Conservation (phyloP, 1,139 yeast genomes). For the Scheffersomyces insectosa region DNA sequence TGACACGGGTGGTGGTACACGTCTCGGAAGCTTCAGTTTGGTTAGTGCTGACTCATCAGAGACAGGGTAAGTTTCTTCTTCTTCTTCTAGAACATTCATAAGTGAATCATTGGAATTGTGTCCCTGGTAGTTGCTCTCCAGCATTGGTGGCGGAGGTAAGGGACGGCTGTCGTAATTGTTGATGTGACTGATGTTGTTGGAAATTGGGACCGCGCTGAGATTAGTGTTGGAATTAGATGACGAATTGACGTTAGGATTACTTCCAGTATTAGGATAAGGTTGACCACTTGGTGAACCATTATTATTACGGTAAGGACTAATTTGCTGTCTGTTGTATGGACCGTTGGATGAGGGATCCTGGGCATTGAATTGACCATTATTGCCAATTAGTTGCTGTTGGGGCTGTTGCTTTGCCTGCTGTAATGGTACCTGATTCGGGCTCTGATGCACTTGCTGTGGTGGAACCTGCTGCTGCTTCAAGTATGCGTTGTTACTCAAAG, state of each 20-base stretch:
- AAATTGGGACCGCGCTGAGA: not conserved
- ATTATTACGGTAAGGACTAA: not conserved
- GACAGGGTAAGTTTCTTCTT: constrained; percentile 24
- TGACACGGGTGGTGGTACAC: constrained; percentile 3
- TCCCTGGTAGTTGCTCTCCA: constrained; percentile 4
- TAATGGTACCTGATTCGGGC: too few relatives aligned
- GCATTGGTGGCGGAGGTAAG: too few relatives aligned
- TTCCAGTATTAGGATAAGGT: not conserved
- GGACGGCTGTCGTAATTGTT: too few relatives aligned
- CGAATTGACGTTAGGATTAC: constrained; percentile 3
- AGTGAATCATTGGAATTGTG: constrained; percentile 38
- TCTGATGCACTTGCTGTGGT: too few relatives aligned
- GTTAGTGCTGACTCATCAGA: constrained; percentile 3
- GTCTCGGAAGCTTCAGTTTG: not conserved
- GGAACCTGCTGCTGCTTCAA: not conserved
- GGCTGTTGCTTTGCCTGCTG: too few relatives aligned
- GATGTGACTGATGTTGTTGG: not conserved
- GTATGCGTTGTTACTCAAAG: constrained; percentile 11
- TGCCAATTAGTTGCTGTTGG: not conserved
- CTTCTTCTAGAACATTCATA: constrained; percentile 44
- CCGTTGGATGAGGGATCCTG: too few relatives aligned
- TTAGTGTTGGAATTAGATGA: not conserved
- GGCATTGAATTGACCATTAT: too few relatives aligned
- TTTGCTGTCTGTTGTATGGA: too few relatives aligned
- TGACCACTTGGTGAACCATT: too few relatives aligned